A percentile compares a stretch with the other conserved stretches of the same genome.
These are phyloP conservation scores for Dictyostelium brefeldianum DNA, from an alignment of 78 protist genomes.

Conservation along the genomic window DNA sequence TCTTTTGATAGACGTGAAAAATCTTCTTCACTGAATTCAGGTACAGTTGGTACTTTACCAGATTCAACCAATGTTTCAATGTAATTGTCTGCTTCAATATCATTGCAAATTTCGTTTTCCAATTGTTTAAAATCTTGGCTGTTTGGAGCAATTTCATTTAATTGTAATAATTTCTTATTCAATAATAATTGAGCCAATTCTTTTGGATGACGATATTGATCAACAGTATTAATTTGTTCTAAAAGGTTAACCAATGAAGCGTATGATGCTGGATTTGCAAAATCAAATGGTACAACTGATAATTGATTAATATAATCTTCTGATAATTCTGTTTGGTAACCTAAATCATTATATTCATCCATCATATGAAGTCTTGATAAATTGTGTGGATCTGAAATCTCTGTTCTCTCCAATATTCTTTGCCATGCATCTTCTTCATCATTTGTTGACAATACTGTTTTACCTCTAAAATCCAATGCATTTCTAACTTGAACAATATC, in stretches of 20 bases:
- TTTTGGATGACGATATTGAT: background rate
- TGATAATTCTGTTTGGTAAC: background rate
- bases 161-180: background rate
- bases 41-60: background rate
- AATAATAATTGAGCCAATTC: background rate
- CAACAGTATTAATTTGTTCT: background rate
- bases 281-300: conserved; percentile 37
- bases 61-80: background rate
- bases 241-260: conserved; percentile 17
- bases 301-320: conserved; percentile 51
- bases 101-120: background rate
- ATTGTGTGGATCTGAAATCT: conserved; percentile 39
- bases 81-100: background rate
- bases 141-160: background rate
- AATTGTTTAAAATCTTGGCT: background rate
- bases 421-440: conserved; percentile 71
- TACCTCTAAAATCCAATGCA: conserved; percentile 38
- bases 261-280: conserved; percentile 57
- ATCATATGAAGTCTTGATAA: conserved; percentile 21
- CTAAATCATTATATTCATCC: conserved; percentile 68
- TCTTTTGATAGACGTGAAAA: background rate
- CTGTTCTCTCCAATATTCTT: conserved; percentile 57
- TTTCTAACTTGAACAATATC: conserved; percentile 53
- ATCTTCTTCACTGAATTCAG: background rate
- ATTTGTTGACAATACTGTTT: background rate